These are phyloP conservation scores for Wallacemonas collosoma DNA, from an alignment of 208 protist species.

Conservation along the genomic window DNA sequence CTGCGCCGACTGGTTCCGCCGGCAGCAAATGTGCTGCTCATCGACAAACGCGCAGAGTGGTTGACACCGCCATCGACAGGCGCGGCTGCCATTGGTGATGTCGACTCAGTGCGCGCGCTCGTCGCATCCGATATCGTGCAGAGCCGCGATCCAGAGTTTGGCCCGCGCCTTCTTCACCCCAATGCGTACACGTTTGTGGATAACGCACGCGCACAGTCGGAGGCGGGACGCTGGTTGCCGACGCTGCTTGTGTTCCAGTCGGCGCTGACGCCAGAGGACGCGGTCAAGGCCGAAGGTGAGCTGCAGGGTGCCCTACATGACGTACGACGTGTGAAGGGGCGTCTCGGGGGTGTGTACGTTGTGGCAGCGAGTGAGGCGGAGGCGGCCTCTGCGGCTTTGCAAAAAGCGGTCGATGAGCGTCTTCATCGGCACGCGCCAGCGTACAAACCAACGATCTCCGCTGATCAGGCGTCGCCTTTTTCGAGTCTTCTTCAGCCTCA, in stretches of 20 bases:
- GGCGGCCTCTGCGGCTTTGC: not conserved
- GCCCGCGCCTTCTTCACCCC: conserved; percentile 30
- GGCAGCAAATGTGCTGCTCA: conserved; percentile 8
- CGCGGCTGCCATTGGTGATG: not conserved
- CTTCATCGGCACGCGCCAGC: not conserved
- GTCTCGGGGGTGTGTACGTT: conserved; percentile 5
- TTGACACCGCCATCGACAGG: not conserved
- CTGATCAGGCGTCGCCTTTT: conserved; percentile 3
- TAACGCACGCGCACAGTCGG: not conserved
- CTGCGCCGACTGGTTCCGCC: not conserved
- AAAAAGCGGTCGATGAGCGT: not conserved
- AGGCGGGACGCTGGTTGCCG: conserved; percentile 15
- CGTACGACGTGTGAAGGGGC: not conserved
- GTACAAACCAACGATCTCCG: not conserved
- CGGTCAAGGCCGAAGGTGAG: conserved; percentile 19
- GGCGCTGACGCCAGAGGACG: conserved; percentile 10
- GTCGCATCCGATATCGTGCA: not conserved
- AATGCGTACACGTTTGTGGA: conserved; percentile 29
- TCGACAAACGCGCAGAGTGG: conserved; percentile 1
- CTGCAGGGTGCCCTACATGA: conserved; percentile 26
- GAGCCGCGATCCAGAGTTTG: conserved; percentile 17
- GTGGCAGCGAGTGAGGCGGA: not conserved
- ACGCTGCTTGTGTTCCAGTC: conserved; percentile 47
- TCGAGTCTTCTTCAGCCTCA: not conserved
- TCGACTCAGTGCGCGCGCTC: not conserved